Base-by-base conservation (phyloP, 805 yeast species). In the Teunomyces atbi region DNA sequence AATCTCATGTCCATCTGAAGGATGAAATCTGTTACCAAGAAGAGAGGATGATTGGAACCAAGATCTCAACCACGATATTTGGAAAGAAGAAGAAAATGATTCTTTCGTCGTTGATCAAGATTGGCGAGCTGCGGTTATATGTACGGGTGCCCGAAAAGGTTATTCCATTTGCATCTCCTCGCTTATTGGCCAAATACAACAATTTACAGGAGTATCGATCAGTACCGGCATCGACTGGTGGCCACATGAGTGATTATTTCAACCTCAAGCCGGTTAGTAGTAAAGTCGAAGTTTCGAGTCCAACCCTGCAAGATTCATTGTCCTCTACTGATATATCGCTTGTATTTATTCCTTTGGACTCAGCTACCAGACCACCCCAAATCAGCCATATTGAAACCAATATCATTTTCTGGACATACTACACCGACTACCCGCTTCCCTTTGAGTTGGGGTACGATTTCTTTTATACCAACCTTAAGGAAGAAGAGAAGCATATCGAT, bases 401-500 rank as follows among this genome's bases (percentile, higher is more conserved):
- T 46, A 54, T 72, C 6, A 68, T 72, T 2, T 60, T 69, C 12
- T 72, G 77, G 77, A 54, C 76, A 1, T 70, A 65, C 52, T 55
- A 60, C 34, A 59, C 76, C 3, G 74, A 69, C 19, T 71, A 64
- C 45, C 76, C 77, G 3, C 52, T 73, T 26, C 76, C 76, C 5
- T 54, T 68, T 40, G 60, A 62, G 21, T 49, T 73, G 16, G 70
- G 66, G 8, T 71, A 69, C 45, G 77, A 73, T 46, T 72, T 73
- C 51, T 69, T 71, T 52, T 71, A 73, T 47, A 56, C 66, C 19
- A 58, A 58, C 35, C 60, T 63, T 3, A 42, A 45, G 8, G 57
- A 58, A 15, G 54, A 52, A 15, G 58, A 54, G 12, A 49, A 53
- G 5, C 44, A 48, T 5, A 53, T 50, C 12, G 55, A 49, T 18